A percentile compares a stretch with the other conserved stretches of the same genome.
Conservation (phyloP, 768 basidiomycete genomes). For the Tylopilus cervinicoccineus region DNA sequence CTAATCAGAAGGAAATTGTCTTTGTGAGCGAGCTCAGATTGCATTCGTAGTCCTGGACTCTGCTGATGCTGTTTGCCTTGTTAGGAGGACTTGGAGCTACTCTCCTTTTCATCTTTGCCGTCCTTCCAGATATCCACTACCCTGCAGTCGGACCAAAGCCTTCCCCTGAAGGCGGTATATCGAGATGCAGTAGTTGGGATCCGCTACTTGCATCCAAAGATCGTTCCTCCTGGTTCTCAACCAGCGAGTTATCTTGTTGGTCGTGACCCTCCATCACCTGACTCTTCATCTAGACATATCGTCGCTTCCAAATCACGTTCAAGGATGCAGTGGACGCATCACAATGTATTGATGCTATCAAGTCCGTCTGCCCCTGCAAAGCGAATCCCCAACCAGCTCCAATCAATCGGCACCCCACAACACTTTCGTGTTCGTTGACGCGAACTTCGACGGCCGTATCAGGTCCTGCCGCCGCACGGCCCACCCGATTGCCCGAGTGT, state of each 20-base stretch:
- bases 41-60: neutral
- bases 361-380: constrained; percentile 72
- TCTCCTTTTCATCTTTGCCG: constrained; percentile 56
- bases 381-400: constrained; percentile 39
- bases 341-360: constrained; percentile 60
- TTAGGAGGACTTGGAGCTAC: constrained; percentile 75
- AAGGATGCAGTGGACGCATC: constrained; percentile 42
- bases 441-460: constrained; percentile 15
- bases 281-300: constrained; percentile 47
- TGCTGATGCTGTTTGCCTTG: constrained; percentile 7
- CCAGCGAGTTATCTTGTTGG: constrained; percentile 25
- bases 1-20: constrained; percentile 52
- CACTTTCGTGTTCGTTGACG: constrained; percentile 12
- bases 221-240: constrained; percentile 21
- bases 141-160: constrained; percentile 42
- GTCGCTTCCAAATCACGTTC: constrained; percentile 77
- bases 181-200: constrained; percentile 71
- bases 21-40: constrained; percentile 49
- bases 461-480: neutral
- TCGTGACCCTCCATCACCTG: neutral
- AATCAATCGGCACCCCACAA: constrained; percentile 15
- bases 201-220: constrained; percentile 60
- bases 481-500: neutral
- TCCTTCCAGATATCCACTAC: constrained; percentile 25
- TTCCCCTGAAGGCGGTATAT: constrained; percentile 80